Evolutionary conservation across 208 protist species (phyloP), one percentile per base, ranked within the genome.

Genomic region (Trypanosoma vivax): DNA sequence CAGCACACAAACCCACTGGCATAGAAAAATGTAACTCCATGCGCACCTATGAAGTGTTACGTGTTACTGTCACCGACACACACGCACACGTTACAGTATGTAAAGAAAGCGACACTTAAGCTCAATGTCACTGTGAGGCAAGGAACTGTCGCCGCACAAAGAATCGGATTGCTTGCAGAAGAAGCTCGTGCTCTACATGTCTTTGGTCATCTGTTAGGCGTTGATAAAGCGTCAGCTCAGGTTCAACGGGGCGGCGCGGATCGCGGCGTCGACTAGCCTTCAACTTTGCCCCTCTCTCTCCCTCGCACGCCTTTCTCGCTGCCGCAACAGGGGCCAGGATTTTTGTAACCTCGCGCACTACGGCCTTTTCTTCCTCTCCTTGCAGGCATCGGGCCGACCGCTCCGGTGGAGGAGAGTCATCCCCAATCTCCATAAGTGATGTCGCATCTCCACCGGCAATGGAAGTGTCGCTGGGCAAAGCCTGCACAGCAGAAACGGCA

Each of bases 101-200:
- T 16, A 42, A 24, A 42, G n/a, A 42, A 13, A 43, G 7, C 40
- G 16, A 55, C 23, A 10, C 14, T 24, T 25, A 42, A 41, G 37
- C 24, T 47, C 38, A 30, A 62, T 50, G 27, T 38, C 37, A 42
- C n/a, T 16, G 1, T 5, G 2, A 43, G 16, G 1, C 33, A 41
- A 94, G 86, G 59, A 91, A 94, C 19, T 83, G 58, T 1, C 66
- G 47, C n/a, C 60, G 64, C 1, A 82, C 77, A 53, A 94, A 92
- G 53, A 88, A 92, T 16, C 80, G 81, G 23, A 92, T 60, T 7
- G 83, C 83, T 67, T 94, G 88, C 30, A 94, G 66, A 9, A 94
- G 61, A 34, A 92, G 47, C 0, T 82, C 81, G 29, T 70, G 61
- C 51, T 94, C 83, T 49, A 79, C 74, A 16, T 83, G 45, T 14